Percentiles rank a stretch among this genome's conserved stretches.
Evolutionary conservation across 495 filamentous ascomycete genomes (phyloP).

Genomic region (Penicillium arizonense): DNA sequence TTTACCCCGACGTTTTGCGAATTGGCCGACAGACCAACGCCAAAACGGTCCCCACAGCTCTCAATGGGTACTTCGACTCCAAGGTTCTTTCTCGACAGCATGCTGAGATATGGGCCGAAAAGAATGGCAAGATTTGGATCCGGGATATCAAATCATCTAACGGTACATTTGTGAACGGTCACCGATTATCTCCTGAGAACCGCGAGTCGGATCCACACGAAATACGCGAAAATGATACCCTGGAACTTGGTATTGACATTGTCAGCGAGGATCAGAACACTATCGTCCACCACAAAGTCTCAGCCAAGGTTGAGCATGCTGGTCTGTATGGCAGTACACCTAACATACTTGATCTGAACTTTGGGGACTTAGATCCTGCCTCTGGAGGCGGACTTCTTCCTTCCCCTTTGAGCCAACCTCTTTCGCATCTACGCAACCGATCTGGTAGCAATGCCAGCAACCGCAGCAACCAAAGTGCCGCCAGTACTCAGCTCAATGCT

Average conservation of each 20-base stretch:
- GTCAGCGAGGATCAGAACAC: slow-evolving; percentile 98
- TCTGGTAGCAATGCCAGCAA: slow-evolving; percentile 68
- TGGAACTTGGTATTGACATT: slow-evolving; percentile 96
- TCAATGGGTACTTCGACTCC: slow-evolving; percentile 95
- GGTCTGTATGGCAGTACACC: slow-evolving; percentile 66
- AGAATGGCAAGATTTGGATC: slow-evolving; percentile 88
- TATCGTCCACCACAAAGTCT: slow-evolving; percentile 96
- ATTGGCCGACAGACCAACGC: slow-evolving; percentile 97
- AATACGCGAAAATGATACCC: slow-evolving; percentile 77
- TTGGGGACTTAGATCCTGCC: slow-evolving; percentile 78
- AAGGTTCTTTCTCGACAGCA: slow-evolving; percentile 96
- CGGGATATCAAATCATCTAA: slow-evolving; percentile 98
- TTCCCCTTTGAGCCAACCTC: slow-evolving; percentile 53
- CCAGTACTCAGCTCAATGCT: slow-evolving; percentile 56
- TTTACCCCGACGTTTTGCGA: slow-evolving; percentile 79
- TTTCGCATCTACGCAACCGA: slow-evolving; percentile 65
- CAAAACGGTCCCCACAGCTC: slow-evolving; percentile 84
- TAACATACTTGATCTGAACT: slow-evolving; percentile 81
- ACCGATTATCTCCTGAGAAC: slow-evolving; percentile 85
- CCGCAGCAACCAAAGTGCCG: slow-evolving; percentile 50
- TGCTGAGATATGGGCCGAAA: slow-evolving; percentile 93
- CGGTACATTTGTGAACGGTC: slow-evolving; percentile 96
- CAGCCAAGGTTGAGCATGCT: slow-evolving; percentile 92
- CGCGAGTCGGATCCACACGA: slow-evolving; percentile 94
- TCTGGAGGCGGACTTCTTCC: slow-evolving; percentile 68